These are phyloP conservation scores for Fusarium anthophilum DNA, from an alignment of 2,329 filamentous ascomycete genomes.

Conservation along the genomic window DNA sequence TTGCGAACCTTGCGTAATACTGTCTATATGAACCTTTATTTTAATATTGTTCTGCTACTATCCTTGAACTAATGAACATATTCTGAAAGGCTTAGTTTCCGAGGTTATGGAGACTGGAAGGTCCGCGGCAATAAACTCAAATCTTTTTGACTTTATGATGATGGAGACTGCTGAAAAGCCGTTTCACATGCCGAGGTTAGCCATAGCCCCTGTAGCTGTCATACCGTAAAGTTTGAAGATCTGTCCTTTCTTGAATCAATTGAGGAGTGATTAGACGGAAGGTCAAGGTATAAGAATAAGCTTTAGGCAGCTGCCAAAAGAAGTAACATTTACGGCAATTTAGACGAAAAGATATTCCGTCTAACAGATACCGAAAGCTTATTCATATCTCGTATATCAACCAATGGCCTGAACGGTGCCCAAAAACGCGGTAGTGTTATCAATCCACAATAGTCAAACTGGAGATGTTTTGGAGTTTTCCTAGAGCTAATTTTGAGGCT, in stretches of 20 bases:
- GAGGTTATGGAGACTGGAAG: neutral
- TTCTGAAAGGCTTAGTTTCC: too few species aligned
- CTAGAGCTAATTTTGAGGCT: neutral
- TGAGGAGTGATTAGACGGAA: rapidly evolving
- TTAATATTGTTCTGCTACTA: too few species aligned
- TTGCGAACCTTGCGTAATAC: too few species aligned
- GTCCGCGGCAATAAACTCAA: neutral
- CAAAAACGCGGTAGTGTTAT: too few species aligned
- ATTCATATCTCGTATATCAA: rapidly evolving
- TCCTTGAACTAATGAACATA: too few species aligned
- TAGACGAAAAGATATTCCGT: neutral
- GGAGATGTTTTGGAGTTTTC: neutral
- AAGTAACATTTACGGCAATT: neutral
- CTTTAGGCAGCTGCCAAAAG: neutral
- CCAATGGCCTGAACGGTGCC: rapidly evolving
- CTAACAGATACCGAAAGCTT: neutral
- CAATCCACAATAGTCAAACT: neutral
- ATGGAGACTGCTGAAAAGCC: neutral
- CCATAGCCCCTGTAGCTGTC: too few species aligned
- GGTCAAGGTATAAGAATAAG: neutral
- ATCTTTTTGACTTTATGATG: neutral
- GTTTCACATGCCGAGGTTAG: neutral
- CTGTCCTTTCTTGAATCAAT: rapidly evolving
- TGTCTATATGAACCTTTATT: too few species aligned
- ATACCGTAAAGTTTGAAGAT: neutral